These are phyloP conservation scores for Penicillium tannophilum DNA, from an alignment of 495 filamentous ascomycete genomes.

Conservation along the genomic window DNA sequence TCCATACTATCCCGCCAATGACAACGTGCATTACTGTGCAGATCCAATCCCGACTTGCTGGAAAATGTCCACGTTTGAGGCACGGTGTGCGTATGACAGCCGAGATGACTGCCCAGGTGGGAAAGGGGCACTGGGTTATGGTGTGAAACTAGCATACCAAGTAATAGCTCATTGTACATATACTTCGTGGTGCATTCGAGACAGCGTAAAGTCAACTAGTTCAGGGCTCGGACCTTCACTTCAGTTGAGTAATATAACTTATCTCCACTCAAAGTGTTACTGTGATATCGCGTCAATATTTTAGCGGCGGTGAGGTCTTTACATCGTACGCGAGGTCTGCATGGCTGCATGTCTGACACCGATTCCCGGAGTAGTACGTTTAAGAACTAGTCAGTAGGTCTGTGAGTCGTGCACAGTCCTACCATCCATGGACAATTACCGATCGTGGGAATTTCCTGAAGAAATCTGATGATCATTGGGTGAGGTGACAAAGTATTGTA, in stretches of 20 bases:
- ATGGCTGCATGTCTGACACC: neutral
- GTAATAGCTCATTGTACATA: neutral
- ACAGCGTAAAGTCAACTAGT: neutral
- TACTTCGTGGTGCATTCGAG: neutral
- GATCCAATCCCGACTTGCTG: neutral
- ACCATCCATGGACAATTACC: neutral
- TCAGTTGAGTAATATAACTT: neutral
- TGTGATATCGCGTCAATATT: neutral
- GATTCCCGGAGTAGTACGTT: neutral
- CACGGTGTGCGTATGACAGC: neutral
- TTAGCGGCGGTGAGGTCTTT: neutral
- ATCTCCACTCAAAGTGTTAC: neutral
- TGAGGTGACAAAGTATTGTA: neutral
- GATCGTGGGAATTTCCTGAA: neutral
- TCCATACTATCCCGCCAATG: conserved; percentile 6
- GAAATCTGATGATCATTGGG: neutral
- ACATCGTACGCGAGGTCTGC: neutral
- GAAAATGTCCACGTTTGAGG: conserved; percentile 11
- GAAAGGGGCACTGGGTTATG: conserved; percentile 1
- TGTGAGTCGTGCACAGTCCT: neutral
- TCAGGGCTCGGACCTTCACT: neutral
- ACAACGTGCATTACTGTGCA: neutral
- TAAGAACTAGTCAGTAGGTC: neutral
- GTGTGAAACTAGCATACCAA: neutral
- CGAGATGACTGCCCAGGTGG: neutral